phyloP scores from a whole-genome alignment of 495 filamentous ascomycete genomes.

The Neurospora sp. region DNA sequence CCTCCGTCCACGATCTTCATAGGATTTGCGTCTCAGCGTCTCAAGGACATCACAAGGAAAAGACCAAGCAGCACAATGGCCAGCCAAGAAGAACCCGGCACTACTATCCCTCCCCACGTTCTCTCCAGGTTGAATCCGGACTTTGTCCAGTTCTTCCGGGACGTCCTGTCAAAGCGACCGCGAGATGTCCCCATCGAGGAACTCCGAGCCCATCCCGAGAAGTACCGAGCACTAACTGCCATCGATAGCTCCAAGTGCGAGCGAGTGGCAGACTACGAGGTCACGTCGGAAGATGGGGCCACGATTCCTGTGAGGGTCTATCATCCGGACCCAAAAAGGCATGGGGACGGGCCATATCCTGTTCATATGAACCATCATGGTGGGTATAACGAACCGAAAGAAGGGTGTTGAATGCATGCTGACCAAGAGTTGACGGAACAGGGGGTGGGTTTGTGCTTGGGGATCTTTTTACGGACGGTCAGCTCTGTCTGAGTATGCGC shows the following conservation, averaged over 20 bases:
- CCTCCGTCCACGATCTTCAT: background rate
- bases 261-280: constrained; percentile 25
- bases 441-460: constrained; percentile 38
- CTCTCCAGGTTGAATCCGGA: constrained; percentile 16
- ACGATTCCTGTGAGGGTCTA: constrained; percentile 33
- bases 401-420: background rate
- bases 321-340: constrained; percentile 27
- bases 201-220: constrained; percentile 27
- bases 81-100: background rate
- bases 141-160: constrained; percentile 13
- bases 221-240: constrained; percentile 26
- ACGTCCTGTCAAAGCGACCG: constrained; percentile 8
- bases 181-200: constrained; percentile 36
- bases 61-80: background rate
- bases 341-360: constrained; percentile 32
- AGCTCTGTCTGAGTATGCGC: constrained; percentile 36
- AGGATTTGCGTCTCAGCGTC: too few relatives aligned
- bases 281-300: constrained; percentile 32
- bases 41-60: background rate
- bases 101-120: constrained; percentile 5
- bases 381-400: background rate
- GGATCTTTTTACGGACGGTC: constrained; percentile 33
- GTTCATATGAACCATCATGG: constrained; percentile 42
- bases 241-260: constrained; percentile 24
- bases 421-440: background rate